A percentile compares a stretch with the other conserved stretches of the same genome.
Evolutionary conservation across 2,329 filamentous ascomycete species (phyloP).

Genomic region (Penicillium glabrum): DNA sequence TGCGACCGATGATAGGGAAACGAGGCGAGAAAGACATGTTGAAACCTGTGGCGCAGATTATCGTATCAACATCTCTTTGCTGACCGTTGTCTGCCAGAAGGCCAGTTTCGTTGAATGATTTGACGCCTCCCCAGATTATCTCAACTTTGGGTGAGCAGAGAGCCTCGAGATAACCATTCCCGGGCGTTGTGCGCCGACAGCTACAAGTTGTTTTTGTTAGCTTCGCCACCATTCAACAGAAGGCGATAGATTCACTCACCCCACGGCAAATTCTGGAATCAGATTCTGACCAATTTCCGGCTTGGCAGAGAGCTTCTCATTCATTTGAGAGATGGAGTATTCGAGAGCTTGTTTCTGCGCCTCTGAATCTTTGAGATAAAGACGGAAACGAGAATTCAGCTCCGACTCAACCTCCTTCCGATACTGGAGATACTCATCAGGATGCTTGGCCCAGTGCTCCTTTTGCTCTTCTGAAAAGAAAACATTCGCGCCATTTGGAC

Average conservation of each 20-base stretch:
- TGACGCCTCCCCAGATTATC: not conserved
- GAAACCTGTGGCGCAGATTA: slow-evolving; percentile 5
- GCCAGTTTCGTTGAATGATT: not conserved
- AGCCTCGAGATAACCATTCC: not conserved
- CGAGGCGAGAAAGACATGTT: not conserved
- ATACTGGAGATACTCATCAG: slow-evolving; percentile 2
- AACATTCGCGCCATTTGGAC: slow-evolving; percentile 1
- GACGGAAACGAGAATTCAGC: slow-evolving; percentile 2
- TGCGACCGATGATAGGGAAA: not conserved
- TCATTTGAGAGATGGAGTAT: not conserved
- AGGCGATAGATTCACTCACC: not conserved
- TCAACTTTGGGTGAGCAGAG: not conserved
- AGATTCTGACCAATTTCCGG: not conserved
- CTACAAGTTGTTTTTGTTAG: not conserved
- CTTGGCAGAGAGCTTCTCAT: not conserved
- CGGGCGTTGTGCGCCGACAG: not conserved
- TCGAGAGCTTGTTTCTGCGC: not conserved
- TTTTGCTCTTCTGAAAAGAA: not conserved
- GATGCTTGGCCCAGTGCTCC: not conserved
- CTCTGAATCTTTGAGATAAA: not conserved
- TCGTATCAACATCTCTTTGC: not conserved
- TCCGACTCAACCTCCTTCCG: slow-evolving; percentile 3
- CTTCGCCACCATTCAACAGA: not conserved
- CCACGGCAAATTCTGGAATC: not conserved
- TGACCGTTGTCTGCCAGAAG: not conserved